phyloP scores from a whole-genome alignment of 306 rosid species.

The Vigna radiata region DNA sequence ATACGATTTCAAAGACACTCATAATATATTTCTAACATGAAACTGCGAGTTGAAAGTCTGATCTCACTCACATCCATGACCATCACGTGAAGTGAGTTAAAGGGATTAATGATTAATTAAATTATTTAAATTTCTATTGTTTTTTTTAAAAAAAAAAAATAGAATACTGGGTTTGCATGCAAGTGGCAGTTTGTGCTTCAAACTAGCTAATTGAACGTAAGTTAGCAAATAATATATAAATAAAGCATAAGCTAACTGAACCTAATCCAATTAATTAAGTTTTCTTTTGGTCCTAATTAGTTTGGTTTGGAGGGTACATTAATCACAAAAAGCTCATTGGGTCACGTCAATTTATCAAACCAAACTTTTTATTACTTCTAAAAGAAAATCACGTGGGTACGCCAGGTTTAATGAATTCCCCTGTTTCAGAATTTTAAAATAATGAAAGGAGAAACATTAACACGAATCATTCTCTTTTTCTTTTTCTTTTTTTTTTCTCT shows the following conservation, averaged over 20 bases:
- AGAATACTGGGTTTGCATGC: not conserved
- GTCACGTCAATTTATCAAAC: slow-evolving; percentile 19
- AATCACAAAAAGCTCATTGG: not conserved
- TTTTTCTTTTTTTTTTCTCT: not conserved
- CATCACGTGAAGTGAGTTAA: not conserved
- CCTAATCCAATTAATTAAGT: not conserved
- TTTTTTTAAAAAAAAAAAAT: not conserved
- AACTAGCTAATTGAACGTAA: not conserved
- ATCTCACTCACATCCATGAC: not conserved
- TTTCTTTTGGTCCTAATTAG: no score
- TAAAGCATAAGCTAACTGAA: not conserved
- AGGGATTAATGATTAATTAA: not conserved
- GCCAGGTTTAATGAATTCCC: not conserved
- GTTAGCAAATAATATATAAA: no score
- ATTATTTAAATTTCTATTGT: not conserved
- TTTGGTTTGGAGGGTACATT: not conserved
- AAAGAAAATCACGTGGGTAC: slow-evolving; percentile 7
- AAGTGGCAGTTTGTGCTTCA: not conserved
- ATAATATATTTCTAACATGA: not conserved
- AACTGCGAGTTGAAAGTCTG: not conserved
- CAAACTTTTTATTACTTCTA: not conserved
- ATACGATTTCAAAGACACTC: not conserved
- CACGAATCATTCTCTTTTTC: not conserved
- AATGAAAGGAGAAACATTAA: not conserved
- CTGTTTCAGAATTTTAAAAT: not conserved